Evolutionary conservation across 2,329 filamentous ascomycete species (phyloP).

Genomic region (Aspergillus caelatus): DNA sequence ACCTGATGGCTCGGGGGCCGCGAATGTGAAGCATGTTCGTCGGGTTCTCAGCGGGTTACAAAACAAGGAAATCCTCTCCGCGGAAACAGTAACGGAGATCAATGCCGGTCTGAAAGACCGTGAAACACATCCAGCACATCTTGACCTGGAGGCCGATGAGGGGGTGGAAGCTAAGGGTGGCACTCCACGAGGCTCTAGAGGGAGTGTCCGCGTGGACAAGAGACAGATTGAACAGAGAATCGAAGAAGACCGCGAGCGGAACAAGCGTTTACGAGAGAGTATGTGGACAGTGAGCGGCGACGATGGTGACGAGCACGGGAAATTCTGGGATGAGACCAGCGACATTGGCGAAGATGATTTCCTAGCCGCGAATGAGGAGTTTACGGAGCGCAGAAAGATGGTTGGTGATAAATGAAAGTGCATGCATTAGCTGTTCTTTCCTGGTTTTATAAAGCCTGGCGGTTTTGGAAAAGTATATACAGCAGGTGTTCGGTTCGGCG

Average conservation of each 20-base stretch:
- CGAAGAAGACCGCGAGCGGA: slow-evolving; percentile 92
- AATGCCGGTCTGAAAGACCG: slow-evolving; percentile 81
- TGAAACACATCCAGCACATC: slow-evolving; percentile 65
- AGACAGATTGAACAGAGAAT: slow-evolving; percentile 92
- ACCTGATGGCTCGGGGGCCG: slow-evolving; percentile 80
- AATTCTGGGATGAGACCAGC: slow-evolving; percentile 83
- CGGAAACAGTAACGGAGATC: slow-evolving; percentile 75
- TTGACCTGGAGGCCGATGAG: slow-evolving; percentile 46
- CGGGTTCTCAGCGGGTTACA: slow-evolving; percentile 75
- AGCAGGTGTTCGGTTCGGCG: slow-evolving; percentile 6
- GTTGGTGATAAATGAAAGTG: slow-evolving; percentile 28
- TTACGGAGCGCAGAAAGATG: slow-evolving; percentile 55
- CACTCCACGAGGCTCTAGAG: slow-evolving; percentile 31
- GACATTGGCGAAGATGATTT: slow-evolving; percentile 88
- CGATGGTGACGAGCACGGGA: slow-evolving; percentile 72
- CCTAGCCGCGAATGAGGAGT: slow-evolving; percentile 74
- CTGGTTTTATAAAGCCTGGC: neutral
- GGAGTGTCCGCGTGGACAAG: slow-evolving; percentile 68
- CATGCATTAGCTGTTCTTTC: neutral
- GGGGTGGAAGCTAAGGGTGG: slow-evolving; percentile 31
- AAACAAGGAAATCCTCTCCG: slow-evolving; percentile 71
- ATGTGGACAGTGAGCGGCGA: slow-evolving; percentile 83
- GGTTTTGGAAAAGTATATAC: slow-evolving; percentile 5
- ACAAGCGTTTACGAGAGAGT: slow-evolving; percentile 87
- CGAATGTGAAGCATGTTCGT: slow-evolving; percentile 90